Evolutionary conservation across 202 grass and related monocot genomes (phyloP), one percentile per base, ranked within the genome.

Genomic region (Zizania palustris): DNA sequence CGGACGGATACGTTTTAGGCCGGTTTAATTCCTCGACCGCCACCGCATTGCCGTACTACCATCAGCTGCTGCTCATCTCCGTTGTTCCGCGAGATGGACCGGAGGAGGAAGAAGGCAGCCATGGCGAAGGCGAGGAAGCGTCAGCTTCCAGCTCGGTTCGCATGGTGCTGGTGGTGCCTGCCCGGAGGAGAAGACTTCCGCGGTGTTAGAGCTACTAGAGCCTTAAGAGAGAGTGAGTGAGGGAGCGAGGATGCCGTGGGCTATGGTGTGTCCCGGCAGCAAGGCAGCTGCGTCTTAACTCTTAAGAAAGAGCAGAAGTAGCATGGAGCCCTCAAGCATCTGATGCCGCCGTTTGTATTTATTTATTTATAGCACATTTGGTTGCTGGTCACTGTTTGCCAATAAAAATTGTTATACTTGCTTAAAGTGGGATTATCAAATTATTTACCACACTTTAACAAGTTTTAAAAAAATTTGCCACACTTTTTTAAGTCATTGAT

Each of bases 231-330:
- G 45, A 0, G 18, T 10, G 18, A 1, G 5, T 3, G 9, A 12
- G 20, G 15, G 12, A 37, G 9, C 4, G n/a, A 9, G 42, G 66
- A 51, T 35, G 43, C 14, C n/a, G 39, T 71, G 33, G 59, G 42
- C 39, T 15, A 46, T 71, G 19, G 59, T 67, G 59, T 67, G 60
- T 60, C 63, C 49, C 45, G 65, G 77, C 53, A 73, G 67, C 74
- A 45, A 44, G 69, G 40, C 35, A 50, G 51, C 66, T 83, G 36
- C 59, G 79, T 73, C 73, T 66, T 40, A 37, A 70, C 74, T 73
- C 73, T 66, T 40, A 37, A 70, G 63, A 16, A 34, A 36, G 53
- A 78, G 80, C 38, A 67, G 77, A 71, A 61, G 74, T 74, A 63
- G 19, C 39, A 49, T 33, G 75, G 63, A 38, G 56, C 55, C 28